These are phyloP conservation scores for Diversispora epigaea DNA, from an alignment of 192 early-diverging fungal genomes.

Conservation along the genomic window DNA sequence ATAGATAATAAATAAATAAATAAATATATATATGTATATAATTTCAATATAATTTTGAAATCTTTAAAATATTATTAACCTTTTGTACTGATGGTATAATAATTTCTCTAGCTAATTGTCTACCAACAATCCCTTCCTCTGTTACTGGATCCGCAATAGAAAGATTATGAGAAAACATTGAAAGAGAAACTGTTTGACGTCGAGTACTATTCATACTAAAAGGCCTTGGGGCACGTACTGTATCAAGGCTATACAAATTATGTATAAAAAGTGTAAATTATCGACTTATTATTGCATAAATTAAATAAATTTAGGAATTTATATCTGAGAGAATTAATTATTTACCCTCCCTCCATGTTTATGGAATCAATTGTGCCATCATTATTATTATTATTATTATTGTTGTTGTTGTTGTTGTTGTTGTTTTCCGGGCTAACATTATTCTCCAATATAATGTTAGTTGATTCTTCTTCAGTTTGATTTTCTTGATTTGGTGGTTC, in stretches of 20 bases:
- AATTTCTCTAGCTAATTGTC: conserved; percentile 35
- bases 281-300: background rate
- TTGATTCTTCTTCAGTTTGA: background rate
- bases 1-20: too few relatives aligned
- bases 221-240: background rate
- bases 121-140: conserved; percentile 34
- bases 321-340: background rate
- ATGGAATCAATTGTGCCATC: background rate
- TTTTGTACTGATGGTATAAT: conserved; percentile 37
- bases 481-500: too few relatives aligned
- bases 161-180: conserved; percentile 30
- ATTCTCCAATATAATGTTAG: background rate
- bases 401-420: background rate
- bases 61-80: conserved; percentile 21
- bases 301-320: background rate
- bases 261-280: too few relatives aligned
- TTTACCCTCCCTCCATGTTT: background rate
- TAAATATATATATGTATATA: background rate
- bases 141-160: conserved; percentile 31
- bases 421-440: background rate
- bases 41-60: background rate
- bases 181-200: conserved; percentile 31
- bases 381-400: background rate
- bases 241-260: too few relatives aligned
- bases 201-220: background rate